A percentile compares a stretch with the other conserved stretches of the same genome.
These are phyloP conservation scores for Cystobasidium pallidum DNA, from an alignment of 1,284 basidiomycete species.

Conservation along the genomic window DNA sequence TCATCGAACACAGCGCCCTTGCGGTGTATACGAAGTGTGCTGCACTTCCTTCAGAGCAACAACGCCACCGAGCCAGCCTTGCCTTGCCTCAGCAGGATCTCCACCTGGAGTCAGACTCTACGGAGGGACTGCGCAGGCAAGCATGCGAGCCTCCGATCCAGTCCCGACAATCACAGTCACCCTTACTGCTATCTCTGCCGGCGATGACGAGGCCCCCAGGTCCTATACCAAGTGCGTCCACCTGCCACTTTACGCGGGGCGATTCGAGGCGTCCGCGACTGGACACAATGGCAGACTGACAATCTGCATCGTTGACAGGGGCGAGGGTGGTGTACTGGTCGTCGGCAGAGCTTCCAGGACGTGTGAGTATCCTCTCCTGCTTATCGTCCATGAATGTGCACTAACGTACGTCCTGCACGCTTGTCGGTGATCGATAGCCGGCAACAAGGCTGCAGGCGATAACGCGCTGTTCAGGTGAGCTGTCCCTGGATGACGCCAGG, in stretches of 20 bases:
- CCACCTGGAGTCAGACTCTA: background rate
- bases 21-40: background rate
- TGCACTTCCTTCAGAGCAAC: background rate
- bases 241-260: constrained; percentile 34
- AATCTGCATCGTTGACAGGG: too few relatives aligned
- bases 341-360: constrained; percentile 31
- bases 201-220: constrained; percentile 1
- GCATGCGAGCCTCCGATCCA: background rate
- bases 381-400: background rate
- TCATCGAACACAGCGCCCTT: too few relatives aligned
- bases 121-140: background rate
- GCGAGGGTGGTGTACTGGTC: constrained; percentile 7
- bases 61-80: background rate
- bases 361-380: background rate
- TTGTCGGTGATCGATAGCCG: constrained; percentile 1
- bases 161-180: background rate
- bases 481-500: background rate
- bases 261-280: too few relatives aligned
- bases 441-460: constrained; percentile 6
- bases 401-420: constrained; percentile 2
- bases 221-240: constrained; percentile 24
- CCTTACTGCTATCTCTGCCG: background rate
- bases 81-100: background rate
- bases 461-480: constrained; percentile 30
- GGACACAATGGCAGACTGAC: too few relatives aligned